Percentiles rank a stretch among this genome's conserved stretches.
Evolutionary conservation across 129 eudicot genomes (phyloP).

Genomic region (Apium graveolens): DNA sequence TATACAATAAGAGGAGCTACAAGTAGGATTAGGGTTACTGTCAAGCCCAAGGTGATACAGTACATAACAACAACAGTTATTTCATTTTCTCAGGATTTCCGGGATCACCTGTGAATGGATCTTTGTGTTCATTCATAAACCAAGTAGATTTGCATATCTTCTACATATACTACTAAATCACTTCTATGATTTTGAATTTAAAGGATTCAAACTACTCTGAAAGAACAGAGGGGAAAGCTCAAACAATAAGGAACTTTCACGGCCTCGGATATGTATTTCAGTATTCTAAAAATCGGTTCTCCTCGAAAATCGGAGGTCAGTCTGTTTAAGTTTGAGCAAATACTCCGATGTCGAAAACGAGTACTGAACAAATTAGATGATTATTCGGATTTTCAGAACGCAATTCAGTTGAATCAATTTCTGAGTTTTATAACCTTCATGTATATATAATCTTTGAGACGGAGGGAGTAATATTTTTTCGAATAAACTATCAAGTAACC

Average conservation of each 20-base stretch:
- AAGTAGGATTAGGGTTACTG: slow-evolving; percentile 7
- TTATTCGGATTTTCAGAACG: too few species aligned
- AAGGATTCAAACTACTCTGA: not conserved
- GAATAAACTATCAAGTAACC: too few species aligned
- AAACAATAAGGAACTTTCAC: not conserved
- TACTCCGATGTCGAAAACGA: too few species aligned
- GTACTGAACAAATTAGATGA: too few species aligned
- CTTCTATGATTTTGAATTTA: not conserved
- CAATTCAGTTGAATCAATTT: too few species aligned
- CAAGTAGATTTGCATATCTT: not conserved
- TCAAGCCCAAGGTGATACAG: slow-evolving; percentile 7
- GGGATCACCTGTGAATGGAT: slow-evolving; percentile 3
- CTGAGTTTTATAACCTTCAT: too few species aligned
- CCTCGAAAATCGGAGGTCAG: too few species aligned
- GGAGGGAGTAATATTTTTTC: too few species aligned
- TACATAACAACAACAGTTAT: slow-evolving; percentile 10
- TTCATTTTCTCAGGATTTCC: slow-evolving; percentile 19
- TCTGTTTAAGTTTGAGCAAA: too few species aligned
- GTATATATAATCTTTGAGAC: too few species aligned
- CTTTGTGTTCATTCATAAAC: not conserved
- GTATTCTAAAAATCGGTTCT: too few species aligned
- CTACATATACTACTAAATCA: not conserved
- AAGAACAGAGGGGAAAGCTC: not conserved
- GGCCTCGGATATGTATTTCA: not conserved
- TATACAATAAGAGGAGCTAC: not conserved